phyloP scores from a whole-genome alignment of 768 basidiomycete species.

The Megacollybia marginata region DNA sequence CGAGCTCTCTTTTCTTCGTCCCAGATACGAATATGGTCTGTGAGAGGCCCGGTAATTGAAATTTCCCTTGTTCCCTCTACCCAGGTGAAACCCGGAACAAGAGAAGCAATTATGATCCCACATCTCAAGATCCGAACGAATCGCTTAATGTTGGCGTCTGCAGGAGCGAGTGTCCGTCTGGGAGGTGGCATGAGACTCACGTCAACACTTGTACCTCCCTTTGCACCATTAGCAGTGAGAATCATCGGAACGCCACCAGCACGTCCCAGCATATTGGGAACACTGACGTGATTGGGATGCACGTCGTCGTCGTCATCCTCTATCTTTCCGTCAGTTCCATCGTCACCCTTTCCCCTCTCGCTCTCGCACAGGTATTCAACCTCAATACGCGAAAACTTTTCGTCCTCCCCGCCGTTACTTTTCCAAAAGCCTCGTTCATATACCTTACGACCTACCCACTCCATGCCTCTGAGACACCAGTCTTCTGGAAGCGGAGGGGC shows the following conservation, averaged over 20 bases:
- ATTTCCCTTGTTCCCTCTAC: constrained; percentile 51
- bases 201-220: neutral
- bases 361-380: constrained; percentile 69
- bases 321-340: constrained; percentile 58
- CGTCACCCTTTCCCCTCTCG: constrained; percentile 44
- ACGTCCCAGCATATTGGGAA: constrained; percentile 9
- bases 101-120: constrained; percentile 55
- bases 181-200: neutral
- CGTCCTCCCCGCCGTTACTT: constrained; percentile 47
- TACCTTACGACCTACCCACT: constrained; percentile 87
- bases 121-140: constrained; percentile 75
- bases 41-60: constrained; percentile 57
- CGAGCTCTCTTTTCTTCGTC: constrained; percentile 61
- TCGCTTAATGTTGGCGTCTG: constrained; percentile 27
- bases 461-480: constrained; percentile 93
- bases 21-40: constrained; percentile 65
- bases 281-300: constrained; percentile 11
- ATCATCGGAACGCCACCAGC: neutral
- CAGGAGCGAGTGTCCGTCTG: neutral
- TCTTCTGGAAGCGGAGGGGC: constrained; percentile 81
- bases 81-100: constrained; percentile 75
- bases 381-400: constrained; percentile 41
- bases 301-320: constrained; percentile 68
- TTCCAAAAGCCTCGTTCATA: constrained; percentile 97
- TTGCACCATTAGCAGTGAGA: neutral